Conservation (phyloP, 1,284 basidiomycete species). For the Binderoboletus segoi region DNA sequence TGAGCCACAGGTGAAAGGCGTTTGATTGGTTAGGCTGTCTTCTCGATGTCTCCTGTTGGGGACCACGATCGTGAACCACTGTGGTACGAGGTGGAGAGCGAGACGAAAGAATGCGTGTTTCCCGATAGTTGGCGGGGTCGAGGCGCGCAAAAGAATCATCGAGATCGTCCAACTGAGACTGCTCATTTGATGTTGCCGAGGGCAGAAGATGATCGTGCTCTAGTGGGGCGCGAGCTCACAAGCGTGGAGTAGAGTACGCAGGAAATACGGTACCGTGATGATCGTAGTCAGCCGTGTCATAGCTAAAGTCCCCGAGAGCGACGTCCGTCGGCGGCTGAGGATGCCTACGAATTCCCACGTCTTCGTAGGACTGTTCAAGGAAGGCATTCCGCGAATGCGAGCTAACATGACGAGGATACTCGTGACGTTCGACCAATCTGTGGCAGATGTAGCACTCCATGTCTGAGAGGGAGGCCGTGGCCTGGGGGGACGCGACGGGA, state of each 20-base stretch:
- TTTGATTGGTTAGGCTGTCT: neutral
- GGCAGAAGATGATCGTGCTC: neutral
- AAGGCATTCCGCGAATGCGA: slow-evolving; percentile 3
- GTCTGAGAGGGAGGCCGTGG: too few species aligned
- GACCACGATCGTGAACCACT: neutral
- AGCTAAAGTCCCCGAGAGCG: neutral
- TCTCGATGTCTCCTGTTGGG: neutral
- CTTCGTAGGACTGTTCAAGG: too few species aligned
- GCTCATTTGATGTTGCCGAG: neutral
- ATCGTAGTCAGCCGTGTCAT: neutral
- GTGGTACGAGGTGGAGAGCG: neutral
- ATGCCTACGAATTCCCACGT: neutral
- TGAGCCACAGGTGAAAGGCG: slow-evolving; percentile 21
- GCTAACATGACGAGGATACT: slow-evolving; percentile 19
- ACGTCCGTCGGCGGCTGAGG: neutral
- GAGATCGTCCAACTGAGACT: neutral
- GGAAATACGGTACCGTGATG: slow-evolving; percentile 1
- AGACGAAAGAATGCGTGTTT: neutral
- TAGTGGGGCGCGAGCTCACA: neutral
- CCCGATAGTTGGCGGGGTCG: neutral
- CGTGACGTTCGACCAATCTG: neutral
- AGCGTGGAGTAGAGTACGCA: neutral
- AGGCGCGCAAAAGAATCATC: neutral
- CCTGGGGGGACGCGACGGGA: too few species aligned
- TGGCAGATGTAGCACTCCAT: slow-evolving; percentile 23